Evolutionary conservation across 495 filamentous ascomycete species (phyloP).

Genomic region (Parachaetomium inaequale): DNA sequence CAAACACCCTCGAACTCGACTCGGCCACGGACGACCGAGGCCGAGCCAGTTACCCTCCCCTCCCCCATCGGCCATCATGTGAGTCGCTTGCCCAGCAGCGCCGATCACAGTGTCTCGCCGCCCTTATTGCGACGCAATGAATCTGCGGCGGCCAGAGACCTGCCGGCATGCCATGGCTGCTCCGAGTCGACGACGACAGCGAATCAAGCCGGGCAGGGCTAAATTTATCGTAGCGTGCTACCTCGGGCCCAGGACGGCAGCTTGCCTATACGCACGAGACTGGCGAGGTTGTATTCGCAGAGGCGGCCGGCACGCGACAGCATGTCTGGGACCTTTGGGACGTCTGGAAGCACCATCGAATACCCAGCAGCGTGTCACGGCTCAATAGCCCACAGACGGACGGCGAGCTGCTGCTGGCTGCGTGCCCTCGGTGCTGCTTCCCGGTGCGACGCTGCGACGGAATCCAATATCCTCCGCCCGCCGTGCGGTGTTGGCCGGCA

Average conservation of each 20-base stretch:
- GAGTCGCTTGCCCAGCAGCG: neutral
- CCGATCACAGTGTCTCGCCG: slow-evolving; percentile 1
- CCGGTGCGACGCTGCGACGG: slow-evolving; percentile 14
- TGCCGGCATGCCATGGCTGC: slow-evolving; percentile 19
- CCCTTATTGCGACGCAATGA: slow-evolving; percentile 18
- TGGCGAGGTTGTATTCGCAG: slow-evolving; percentile 17
- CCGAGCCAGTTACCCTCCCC: neutral
- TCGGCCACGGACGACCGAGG: neutral
- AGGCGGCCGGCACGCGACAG: slow-evolving; percentile 10
- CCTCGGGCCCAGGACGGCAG: slow-evolving; percentile 14
- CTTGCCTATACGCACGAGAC: slow-evolving; percentile 21
- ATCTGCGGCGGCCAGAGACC: slow-evolving; percentile 22
- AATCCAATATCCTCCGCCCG: neutral
- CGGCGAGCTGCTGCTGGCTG: slow-evolving; percentile 8
- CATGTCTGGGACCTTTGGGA: slow-evolving; percentile 12
- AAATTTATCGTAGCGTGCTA: slow-evolving; percentile 18
- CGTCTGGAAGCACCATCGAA: slow-evolving; percentile 21
- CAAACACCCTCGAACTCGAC: neutral
- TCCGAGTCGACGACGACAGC: slow-evolving; percentile 2
- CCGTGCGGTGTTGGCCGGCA: neutral
- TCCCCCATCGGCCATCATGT: neutral
- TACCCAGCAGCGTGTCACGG: slow-evolving; percentile 18
- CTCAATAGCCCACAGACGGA: slow-evolving; percentile 11
- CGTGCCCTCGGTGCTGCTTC: slow-evolving; percentile 7
- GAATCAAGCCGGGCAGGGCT: slow-evolving; percentile 19